These are phyloP conservation scores for Mallotus repandus DNA, from an alignment of 441 rosid species.

Conservation along the genomic window DNA sequence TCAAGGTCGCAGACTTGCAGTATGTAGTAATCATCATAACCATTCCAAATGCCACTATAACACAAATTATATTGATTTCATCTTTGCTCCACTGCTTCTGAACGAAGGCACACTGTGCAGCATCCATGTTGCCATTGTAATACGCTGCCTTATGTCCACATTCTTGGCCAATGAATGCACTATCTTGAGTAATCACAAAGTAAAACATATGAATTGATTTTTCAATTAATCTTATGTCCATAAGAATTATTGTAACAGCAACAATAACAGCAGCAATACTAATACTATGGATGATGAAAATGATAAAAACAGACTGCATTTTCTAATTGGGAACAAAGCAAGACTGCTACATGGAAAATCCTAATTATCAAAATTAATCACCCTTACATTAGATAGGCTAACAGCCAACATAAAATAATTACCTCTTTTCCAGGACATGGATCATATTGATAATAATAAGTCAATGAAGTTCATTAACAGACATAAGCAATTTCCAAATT, in stretches of 20 bases:
- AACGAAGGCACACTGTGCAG: conserved; percentile 63
- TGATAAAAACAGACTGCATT: too few species aligned
- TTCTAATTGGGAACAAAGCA: too few species aligned
- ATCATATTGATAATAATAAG: not conserved
- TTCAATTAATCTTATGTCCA: conserved; percentile 2
- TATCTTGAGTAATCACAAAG: conserved; percentile 21
- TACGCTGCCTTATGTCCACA: conserved; percentile 94
- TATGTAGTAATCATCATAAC: conserved; percentile 46
- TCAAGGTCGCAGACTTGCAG: conserved; percentile 24
- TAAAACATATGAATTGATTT: conserved; percentile 9
- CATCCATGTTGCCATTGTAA: conserved; percentile 95
- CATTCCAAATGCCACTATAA: conserved; percentile 99
- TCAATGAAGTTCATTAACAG: not conserved
- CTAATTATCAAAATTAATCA: not conserved
- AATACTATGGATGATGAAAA: too few species aligned
- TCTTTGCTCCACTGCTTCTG: conserved; percentile 99
- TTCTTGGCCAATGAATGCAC: conserved; percentile 46
- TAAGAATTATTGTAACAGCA: not conserved
- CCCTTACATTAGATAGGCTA: not conserved
- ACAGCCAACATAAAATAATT: not conserved
- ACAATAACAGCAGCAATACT: too few species aligned
- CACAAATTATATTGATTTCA: conserved; percentile 94
- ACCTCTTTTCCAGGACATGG: not conserved
- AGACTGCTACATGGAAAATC: not conserved
- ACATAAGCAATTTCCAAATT: not conserved